Evolutionary conservation across 106 monocot species (phyloP).

Genomic region (Dioscorea dumetorum): DNA sequence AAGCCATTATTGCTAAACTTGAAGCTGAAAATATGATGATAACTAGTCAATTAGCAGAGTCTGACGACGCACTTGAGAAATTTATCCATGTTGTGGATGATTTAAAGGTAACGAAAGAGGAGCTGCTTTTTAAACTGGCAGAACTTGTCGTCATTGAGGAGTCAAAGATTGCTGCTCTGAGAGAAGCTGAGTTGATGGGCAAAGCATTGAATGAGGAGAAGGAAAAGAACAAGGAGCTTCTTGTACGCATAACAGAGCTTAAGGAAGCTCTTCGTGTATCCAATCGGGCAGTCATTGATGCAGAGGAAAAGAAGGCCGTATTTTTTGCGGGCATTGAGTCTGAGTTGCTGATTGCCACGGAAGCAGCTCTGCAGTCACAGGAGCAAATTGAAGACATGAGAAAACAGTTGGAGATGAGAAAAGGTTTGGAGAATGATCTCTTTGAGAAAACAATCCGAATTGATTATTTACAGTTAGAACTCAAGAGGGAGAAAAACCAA

Average conservation of each 20-base stretch:
- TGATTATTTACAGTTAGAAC: constrained; percentile 25
- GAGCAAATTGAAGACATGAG: constrained; percentile 1
- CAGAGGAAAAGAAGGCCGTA: constrained; percentile 10
- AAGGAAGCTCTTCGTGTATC: constrained; percentile 8
- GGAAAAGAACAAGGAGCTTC: constrained; percentile 11
- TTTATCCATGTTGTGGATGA: constrained; percentile 4
- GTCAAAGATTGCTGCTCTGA: constrained; percentile 6
- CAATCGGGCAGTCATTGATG: constrained; percentile 8
- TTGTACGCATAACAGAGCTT: neutral
- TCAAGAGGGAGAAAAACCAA: constrained; percentile 24
- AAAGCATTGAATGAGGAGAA: constrained; percentile 4
- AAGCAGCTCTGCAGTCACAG: constrained; percentile 9
- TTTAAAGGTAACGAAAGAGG: constrained; percentile 16
- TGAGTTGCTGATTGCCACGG: constrained; percentile 10
- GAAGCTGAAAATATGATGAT: constrained; percentile 16
- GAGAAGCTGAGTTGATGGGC: constrained; percentile 10
- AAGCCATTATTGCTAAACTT: constrained; percentile 16
- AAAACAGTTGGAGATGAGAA: neutral
- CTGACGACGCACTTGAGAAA: neutral
- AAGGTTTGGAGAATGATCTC: constrained; percentile 10
- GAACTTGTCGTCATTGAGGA: constrained; percentile 12
- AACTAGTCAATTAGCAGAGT: constrained; percentile 1
- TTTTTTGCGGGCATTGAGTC: constrained; percentile 13
- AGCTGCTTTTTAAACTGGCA: constrained; percentile 5
- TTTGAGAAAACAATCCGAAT: constrained; percentile 10